Evolutionary conservation across 495 filamentous ascomycete genomes (phyloP), one percentile per base, ranked within the genome.

Genomic region (Penicillium crystallinum): DNA sequence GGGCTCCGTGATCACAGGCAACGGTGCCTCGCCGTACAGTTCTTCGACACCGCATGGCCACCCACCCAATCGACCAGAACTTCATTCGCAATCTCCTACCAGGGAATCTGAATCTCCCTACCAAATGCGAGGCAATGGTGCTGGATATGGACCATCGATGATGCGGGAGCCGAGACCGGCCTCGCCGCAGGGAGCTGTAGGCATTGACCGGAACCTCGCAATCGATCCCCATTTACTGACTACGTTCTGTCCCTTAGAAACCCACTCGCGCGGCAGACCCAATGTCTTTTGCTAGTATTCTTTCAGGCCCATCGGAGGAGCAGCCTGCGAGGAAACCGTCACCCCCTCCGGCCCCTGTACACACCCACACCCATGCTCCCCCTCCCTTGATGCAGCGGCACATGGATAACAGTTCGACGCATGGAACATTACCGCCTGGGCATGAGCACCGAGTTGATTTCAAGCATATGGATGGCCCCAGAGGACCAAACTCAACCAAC

Each of bases 271-370:
- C 85, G 45, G 81, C 84, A 17, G 86, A 91, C 68, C 87, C 90
- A 12, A 96, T 96, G 90, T 89, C 89, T 3, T 90, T 96, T 57
- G 90, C 89, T 29, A 93, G 87, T 63, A 95, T 96, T 49, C 80
- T 96, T 31, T 91, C 89, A 1, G 85, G 78, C 52, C 80, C 87
- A 21, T 69, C 76, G 15, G 68, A 75, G 62, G 88, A 89, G 38
- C 78, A 82, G 23, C 76, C 79, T 54, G 75, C 79, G 1, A 67
- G 64, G 58, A 72, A 71, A 52, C 65, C 56, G 38, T 64, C 65
- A 36, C 71, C 74, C 38, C 56, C 66, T 21, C 62, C 56, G 36
- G 52, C 63, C 21, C 41, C 60, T 6, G 41, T 57, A 30, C 52
- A 70, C 40, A 62, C 57, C 35, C 58, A 47, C 34, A 57, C 52